These are phyloP conservation scores for Backusella luteola DNA, from an alignment of 192 early-diverging fungal genomes.

Conservation along the genomic window DNA sequence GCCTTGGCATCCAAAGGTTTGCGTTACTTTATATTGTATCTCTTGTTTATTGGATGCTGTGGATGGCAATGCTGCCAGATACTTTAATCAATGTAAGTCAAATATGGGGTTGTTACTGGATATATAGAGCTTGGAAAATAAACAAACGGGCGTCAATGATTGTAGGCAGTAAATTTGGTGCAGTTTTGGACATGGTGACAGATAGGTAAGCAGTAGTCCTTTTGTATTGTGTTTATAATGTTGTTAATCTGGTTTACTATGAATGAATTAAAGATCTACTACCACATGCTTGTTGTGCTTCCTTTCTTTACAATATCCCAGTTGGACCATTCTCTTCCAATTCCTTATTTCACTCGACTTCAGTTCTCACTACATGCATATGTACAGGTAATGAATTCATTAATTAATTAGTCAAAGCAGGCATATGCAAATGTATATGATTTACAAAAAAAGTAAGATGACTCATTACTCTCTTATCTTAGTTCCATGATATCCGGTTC, in stretches of 20 bases:
- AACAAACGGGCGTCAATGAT: not conserved
- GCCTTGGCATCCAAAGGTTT: constrained; percentile 65
- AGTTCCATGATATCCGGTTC: constrained; percentile 82
- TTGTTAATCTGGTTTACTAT: not conserved
- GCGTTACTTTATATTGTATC: constrained; percentile 77
- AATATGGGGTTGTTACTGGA: not conserved
- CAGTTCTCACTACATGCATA: constrained; percentile 97
- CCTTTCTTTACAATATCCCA: constrained; percentile 67
- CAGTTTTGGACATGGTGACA: constrained; percentile 99
- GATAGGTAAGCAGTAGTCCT: constrained; percentile 61
- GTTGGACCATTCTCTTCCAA: constrained; percentile 81
- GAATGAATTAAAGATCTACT: constrained; percentile 59
- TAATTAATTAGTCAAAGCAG: not conserved
- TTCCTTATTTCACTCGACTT: constrained; percentile 91
- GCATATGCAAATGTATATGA: not conserved
- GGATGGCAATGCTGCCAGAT: constrained; percentile 94
- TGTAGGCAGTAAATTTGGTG: constrained; percentile 86
- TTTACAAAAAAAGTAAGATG: not conserved
- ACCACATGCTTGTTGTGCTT: constrained; percentile 91
- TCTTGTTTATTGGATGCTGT: constrained; percentile 94
- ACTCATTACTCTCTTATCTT: constrained; percentile 10
- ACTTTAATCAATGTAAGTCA: constrained; percentile 84
- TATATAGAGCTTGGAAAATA: not conserved
- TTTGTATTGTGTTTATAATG: not conserved
- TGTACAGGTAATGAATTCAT: constrained; percentile 73